Base-by-base conservation (phyloP, 106 monocot genomes). In the Hemerocallis citrina region DNA sequence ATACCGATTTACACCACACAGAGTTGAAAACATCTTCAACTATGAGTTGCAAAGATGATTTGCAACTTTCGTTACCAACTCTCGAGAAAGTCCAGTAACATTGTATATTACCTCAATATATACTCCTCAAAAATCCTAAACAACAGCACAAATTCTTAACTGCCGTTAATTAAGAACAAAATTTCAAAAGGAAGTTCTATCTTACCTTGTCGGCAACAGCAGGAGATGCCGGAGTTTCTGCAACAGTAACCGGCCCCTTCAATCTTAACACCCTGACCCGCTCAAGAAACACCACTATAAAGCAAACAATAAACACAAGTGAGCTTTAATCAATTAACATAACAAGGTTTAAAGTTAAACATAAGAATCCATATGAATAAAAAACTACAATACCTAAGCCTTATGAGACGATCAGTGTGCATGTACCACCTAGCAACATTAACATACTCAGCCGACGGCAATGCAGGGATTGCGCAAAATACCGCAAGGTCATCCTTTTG, bases 401-500 rank as follows among this genome's bases (percentile, higher is more conserved):
- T 78, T 31, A 85, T 40, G 27, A 90, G 81, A 1, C 81, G 85
- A 66, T 85, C 76, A 52, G 82, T 85, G 73, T 90, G 89, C 29
- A 19, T 76, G 34, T 85, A 90, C 85, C 85, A 90, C 54, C 89
- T 75, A 27, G 67, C 56, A 1, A 61, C 79, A 79, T 90, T 85
- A 27, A 73, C 57, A 65, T 81, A 85, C 4, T 76, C 69, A 0
- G 67, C 36, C n/a, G 81, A 76, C 34, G 89, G 81, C n/a, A 61
- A 20, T 0, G 75, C 32, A 6, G 77, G 59, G n/a, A 85, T 33
- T 6, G 85, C 66, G 38, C 60, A 56, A 59, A 75, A 50, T 5
- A 85, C 81, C 56, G 75, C 56, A 62, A 85, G 8, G 36, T 90
- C 85, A 74, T 90, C 85, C 65, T 85, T 90, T 11, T n/a, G n/a